Evolutionary conservation across 1,139 yeast genomes (phyloP), one percentile per base, ranked within the genome.

Genomic region (Debaryomycetaceae sp.): DNA sequence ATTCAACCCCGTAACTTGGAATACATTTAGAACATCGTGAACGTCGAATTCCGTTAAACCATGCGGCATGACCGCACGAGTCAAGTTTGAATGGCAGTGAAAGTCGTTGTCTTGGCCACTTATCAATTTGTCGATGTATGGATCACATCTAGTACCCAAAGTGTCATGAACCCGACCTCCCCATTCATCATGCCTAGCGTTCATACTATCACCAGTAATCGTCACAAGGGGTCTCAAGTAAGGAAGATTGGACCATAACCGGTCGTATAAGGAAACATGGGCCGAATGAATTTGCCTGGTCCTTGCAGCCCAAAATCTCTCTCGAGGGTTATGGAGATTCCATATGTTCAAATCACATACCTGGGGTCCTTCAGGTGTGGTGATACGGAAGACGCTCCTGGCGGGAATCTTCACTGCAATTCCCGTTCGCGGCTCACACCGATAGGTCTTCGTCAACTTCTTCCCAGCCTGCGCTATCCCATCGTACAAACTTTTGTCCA

Each of bases 301-400:
- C 55, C 87, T 68, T 6, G 86, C 76, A 8, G 87, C 87, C 87
- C 87, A 83, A 57, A 82, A 72, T 48, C 83, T 63, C 56, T 83
- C 87, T 48, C 85, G 65, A 14, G 83, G 85, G 56, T 81, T 80
- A 52, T 78, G 71, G 37, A 66, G 65, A 55, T 75, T 78, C 87
- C 87, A 82, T 42, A 81, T 75, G 61, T 83, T 82, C 60, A 82
- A 72, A 55, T 83, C 87, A 54, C 86, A 82, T 5, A 83, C 87
- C 58, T 82, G 87, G 1, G 87, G 85, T 2, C 87, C 87, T 51
- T 82, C 81, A 1, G 86, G 84, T 0, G 86, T 79, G 5, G 80
- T 78, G 43, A 83, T 67, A 34, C 87, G 66, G 50, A 83, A 80
- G 24, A 82, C 73, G 30, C 76, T 68, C 13, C 78, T 80, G 22